phyloP scores from a whole-genome alignment of 345 rosid species.

The Dipteronia dyeriana region DNA sequence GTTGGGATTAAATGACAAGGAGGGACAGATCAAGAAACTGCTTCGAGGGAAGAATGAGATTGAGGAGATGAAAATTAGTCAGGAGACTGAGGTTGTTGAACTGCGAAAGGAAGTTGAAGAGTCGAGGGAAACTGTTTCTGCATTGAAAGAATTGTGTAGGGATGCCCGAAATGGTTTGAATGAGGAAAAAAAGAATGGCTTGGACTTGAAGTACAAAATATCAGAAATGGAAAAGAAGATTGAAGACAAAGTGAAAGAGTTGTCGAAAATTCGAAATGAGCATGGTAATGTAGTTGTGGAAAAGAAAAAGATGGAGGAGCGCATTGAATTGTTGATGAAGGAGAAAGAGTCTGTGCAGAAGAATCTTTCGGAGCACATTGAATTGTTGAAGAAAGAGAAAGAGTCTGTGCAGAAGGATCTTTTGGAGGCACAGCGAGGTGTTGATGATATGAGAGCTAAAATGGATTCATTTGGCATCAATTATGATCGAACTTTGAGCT shows the following conservation, averaged over 20 bases:
- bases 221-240: constrained; percentile 44
- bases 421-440: constrained; percentile 33
- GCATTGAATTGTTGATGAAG: constrained; percentile 26
- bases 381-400: constrained; percentile 44
- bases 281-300: constrained; percentile 28
- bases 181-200: constrained; percentile 44
- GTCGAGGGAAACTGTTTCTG: constrained; percentile 30
- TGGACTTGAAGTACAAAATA: constrained; percentile 34
- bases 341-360: constrained; percentile 48
- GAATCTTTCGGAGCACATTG: constrained; percentile 39
- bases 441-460: constrained; percentile 41
- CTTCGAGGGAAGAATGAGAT: constrained; percentile 46
- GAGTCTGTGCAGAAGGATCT: constrained; percentile 41
- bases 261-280: constrained; percentile 33
- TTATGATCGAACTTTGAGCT: constrained; percentile 39
- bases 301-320: constrained; percentile 38
- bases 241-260: constrained; percentile 35
- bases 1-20: constrained; percentile 34
- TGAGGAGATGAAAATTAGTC: constrained; percentile 34
- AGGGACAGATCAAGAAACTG: constrained; percentile 33
- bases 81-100: constrained; percentile 43
- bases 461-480: constrained; percentile 35
- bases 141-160: constrained; percentile 31
- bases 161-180: constrained; percentile 36
- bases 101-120: constrained; percentile 42